Conservation (phyloP, 495 filamentous ascomycete genomes). For the Oleoguttula mirabilis region DNA sequence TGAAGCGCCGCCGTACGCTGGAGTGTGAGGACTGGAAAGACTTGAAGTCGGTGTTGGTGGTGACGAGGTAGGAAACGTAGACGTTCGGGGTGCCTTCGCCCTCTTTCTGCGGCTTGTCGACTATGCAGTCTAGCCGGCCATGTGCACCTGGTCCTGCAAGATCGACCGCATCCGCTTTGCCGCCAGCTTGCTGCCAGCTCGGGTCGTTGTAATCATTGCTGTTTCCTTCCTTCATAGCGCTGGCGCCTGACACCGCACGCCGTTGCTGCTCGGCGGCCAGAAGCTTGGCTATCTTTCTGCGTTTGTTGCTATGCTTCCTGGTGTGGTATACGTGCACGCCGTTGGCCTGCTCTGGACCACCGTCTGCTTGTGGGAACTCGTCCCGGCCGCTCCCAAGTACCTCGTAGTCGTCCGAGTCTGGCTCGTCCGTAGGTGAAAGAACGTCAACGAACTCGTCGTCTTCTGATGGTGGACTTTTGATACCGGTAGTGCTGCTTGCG, state of each 20-base stretch:
- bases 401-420: no score
- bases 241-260: neutral
- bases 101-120: conserved; percentile 76
- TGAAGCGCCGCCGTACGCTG: conserved; percentile 76
- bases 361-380: no score
- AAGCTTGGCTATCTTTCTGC: no score
- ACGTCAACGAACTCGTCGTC: no score
- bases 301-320: no score
- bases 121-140: conserved; percentile 70
- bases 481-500: no score
- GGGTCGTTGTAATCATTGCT: conserved; percentile 15
- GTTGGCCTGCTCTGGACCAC: no score
- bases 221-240: conserved; percentile 14
- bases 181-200: conserved; percentile 21
- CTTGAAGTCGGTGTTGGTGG: conserved; percentile 82
- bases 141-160: conserved; percentile 26
- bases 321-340: no score
- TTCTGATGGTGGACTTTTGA: no score
- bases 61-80: conserved; percentile 89
- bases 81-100: conserved; percentile 95
- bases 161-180: conserved; percentile 18
- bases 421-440: no score
- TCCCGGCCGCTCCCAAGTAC: no score
- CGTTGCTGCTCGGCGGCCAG: no score
- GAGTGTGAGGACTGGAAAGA: conserved; percentile 73